A percentile compares a stretch with the other conserved stretches of the same genome.
Evolutionary conservation across 139 green algal species (phyloP).

Genomic region (Micromonas pusilla): DNA sequence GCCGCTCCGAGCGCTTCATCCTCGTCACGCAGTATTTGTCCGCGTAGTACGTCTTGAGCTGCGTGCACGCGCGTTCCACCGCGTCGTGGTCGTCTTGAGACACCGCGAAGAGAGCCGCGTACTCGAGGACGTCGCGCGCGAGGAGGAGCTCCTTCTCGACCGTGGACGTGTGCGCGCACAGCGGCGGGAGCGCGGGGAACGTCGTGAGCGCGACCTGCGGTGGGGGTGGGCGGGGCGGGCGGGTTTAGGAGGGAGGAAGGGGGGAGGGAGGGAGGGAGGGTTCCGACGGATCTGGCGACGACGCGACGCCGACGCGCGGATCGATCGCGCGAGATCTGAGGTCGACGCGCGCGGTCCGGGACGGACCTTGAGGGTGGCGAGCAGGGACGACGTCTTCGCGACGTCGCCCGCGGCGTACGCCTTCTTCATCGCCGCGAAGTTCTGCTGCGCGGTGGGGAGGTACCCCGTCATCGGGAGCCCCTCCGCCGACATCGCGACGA

Average conservation of each 20-base stretch:
- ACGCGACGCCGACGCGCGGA: background rate
- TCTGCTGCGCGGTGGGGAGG: background rate
- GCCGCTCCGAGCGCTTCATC: slow-evolving; percentile 55
- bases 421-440: background rate
- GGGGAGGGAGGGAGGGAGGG: background rate
- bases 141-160: slow-evolving; percentile 65
- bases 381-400: slow-evolving; percentile 33
- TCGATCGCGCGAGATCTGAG: slow-evolving; percentile 31
- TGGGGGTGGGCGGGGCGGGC: no score
- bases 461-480: background rate
- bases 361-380: slow-evolving; percentile 53
- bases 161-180: slow-evolving; percentile 50
- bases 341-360: slow-evolving; percentile 54
- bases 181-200: slow-evolving; percentile 62
- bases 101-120: slow-evolving; percentile 73
- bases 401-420: slow-evolving; percentile 32
- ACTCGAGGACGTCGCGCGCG: slow-evolving; percentile 78
- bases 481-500: no score
- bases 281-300: background rate
- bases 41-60: slow-evolving; percentile 82
- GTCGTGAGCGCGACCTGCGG: slow-evolving; percentile 70
- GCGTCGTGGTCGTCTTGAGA: slow-evolving; percentile 63
- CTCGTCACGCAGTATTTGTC: slow-evolving; percentile 47
- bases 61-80: slow-evolving; percentile 82
- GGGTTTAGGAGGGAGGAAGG: no score